A percentile compares a stretch with the other conserved stretches of the same genome.
Evolutionary conservation across 129 eudicot genomes (phyloP).

Genomic region (Rutidosis leptorrhynchoides): DNA sequence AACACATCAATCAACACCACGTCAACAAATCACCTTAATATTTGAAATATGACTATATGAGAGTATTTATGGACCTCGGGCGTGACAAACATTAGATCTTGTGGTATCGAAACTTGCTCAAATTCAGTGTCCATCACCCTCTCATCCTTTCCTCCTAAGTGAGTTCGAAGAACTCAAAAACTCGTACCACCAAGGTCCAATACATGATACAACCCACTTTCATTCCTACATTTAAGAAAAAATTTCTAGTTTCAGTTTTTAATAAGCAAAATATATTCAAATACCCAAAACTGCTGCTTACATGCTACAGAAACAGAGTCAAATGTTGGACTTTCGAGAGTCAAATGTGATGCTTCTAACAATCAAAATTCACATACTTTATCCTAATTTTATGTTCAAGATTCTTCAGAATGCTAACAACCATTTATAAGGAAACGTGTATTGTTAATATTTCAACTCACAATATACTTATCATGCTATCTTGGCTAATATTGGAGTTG

Average conservation of each 20-base stretch:
- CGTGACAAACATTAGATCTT: constrained; percentile 64
- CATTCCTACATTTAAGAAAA: constrained; percentile 45
- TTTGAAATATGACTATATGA: neutral
- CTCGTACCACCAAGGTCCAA: constrained; percentile 91
- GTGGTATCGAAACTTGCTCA: constrained; percentile 80
- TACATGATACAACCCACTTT: constrained; percentile 76
- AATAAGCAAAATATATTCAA: too few relatives aligned
- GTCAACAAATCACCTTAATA: neutral
- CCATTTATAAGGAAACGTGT: neutral
- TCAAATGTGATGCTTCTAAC: constrained; percentile 1
- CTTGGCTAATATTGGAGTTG: neutral
- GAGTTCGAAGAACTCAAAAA: constrained; percentile 79
- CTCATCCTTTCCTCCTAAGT: constrained; percentile 78
- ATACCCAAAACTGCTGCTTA: neutral
- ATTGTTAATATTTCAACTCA: neutral
- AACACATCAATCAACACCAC: constrained; percentile 6
- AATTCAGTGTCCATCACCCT: constrained; percentile 63
- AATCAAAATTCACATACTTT: neutral
- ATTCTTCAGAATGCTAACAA: neutral
- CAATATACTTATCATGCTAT: too few relatives aligned
- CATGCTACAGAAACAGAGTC: neutral
- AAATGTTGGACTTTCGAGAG: constrained; percentile 12
- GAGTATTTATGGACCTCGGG: constrained; percentile 46
- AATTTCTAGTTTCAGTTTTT: too few relatives aligned
- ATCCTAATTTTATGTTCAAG: neutral